These are phyloP conservation scores for Castanea mollissima DNA, from an alignment of 306 rosid species.

Conservation along the genomic window DNA sequence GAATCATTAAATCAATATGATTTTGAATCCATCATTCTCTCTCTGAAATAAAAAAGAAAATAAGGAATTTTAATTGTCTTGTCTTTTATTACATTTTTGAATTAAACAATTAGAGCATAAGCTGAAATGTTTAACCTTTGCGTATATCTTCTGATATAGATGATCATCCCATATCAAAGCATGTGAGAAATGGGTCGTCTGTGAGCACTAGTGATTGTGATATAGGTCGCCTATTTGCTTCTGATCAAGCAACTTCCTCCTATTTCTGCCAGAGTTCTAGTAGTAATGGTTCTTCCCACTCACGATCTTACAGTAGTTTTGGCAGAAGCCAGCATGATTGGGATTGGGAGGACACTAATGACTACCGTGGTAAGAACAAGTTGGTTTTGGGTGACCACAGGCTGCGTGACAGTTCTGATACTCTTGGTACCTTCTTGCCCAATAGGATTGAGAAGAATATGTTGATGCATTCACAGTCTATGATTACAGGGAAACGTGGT, in stretches of 20 bases:
- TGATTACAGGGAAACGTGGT: constrained; percentile 11
- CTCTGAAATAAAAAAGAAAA: neutral
- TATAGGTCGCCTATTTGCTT: neutral
- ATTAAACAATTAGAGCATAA: neutral
- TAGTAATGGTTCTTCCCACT: constrained; percentile 4
- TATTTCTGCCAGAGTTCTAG: neutral
- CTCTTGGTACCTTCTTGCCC: neutral
- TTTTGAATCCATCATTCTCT: neutral
- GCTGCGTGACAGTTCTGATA: neutral
- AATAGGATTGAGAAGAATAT: constrained; percentile 16
- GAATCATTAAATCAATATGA: neutral
- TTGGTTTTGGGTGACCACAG: constrained; percentile 9
- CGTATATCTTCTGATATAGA: neutral
- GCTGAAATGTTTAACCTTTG: neutral
- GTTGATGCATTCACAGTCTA: constrained; percentile 14
- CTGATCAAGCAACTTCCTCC: constrained; percentile 17
- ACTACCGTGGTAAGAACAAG: neutral
- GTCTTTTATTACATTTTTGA: neutral
- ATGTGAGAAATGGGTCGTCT: neutral
- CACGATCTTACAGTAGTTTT: constrained; percentile 20
- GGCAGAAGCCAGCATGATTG: constrained; percentile 9
- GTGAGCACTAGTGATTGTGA: neutral
- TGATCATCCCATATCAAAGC: neutral
- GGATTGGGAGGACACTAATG: constrained; percentile 13
- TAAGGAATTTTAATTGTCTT: neutral